Evolutionary conservation across 2,329 filamentous ascomycete genomes (phyloP).

Genomic region (Beauveria varroae): DNA sequence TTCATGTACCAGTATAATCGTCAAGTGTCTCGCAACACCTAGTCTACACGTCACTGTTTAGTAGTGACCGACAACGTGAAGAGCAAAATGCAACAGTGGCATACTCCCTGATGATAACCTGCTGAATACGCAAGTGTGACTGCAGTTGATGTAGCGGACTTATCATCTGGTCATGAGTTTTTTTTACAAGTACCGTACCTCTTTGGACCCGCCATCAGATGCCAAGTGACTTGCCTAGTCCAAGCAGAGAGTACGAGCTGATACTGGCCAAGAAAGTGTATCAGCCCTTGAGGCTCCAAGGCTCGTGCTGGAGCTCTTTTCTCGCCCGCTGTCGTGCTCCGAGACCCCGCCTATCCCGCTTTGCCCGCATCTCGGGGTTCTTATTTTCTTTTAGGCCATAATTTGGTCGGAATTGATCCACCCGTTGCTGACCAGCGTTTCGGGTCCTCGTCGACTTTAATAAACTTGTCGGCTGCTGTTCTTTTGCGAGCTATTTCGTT

Average conservation of each 20-base stretch:
- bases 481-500: not conserved
- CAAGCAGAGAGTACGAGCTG: not conserved
- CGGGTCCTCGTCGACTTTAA: not conserved
- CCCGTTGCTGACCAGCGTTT: slow-evolving; percentile 2
- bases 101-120: no score
- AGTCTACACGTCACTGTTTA: no score
- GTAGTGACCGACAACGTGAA: no score
- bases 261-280: not conserved
- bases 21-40: not conserved
- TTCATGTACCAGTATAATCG: not conserved
- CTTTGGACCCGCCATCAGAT: not conserved
- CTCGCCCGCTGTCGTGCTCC: not conserved
- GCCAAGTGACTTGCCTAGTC: not conserved
- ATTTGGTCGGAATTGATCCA: slow-evolving; percentile 4
- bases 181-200: not conserved
- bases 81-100: no score
- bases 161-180: not conserved
- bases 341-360: slow-evolving; percentile 8
- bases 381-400: not conserved
- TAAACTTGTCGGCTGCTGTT: not conserved
- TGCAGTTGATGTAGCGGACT: not conserved
- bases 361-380: not conserved
- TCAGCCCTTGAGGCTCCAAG: not conserved
- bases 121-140: no score
- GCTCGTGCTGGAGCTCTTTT: not conserved